Evolutionary conservation across 2,329 filamentous ascomycete genomes (phyloP).

Genomic region (Chrysosphaeria jannelii): DNA sequence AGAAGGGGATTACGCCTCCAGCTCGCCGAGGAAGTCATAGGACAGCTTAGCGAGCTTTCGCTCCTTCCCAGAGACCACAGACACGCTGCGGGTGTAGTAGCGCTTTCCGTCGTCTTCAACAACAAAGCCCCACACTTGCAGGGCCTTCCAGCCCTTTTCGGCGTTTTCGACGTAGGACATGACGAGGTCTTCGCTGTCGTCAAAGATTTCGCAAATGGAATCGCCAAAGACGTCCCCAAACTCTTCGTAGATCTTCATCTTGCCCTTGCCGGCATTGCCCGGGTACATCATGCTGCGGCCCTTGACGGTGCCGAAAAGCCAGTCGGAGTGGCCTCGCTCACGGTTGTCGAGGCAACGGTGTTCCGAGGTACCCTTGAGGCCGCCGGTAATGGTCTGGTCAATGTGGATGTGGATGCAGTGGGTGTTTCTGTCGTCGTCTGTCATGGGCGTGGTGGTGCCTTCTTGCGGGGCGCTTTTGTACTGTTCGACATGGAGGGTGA

Average conservation of each 20-base stretch:
- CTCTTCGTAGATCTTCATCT: slow-evolving; percentile 23
- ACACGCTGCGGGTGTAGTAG: slow-evolving; percentile 20
- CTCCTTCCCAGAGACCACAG: slow-evolving; percentile 19
- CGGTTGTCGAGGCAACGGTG: slow-evolving; percentile 19
- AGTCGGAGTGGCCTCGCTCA: slow-evolving; percentile 37
- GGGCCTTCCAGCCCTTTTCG: slow-evolving; percentile 21
- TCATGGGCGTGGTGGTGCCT: slow-evolving; percentile 9
- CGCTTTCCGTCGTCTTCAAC: slow-evolving; percentile 16
- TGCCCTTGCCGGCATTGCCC: slow-evolving; percentile 6
- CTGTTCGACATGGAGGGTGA: slow-evolving; percentile 33
- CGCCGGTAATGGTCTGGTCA: slow-evolving; percentile 39
- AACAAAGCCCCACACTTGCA: slow-evolving; percentile 31
- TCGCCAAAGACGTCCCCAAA: slow-evolving; percentile 19
- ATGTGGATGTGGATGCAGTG: slow-evolving; percentile 32
- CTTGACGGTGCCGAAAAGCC: slow-evolving; percentile 44
- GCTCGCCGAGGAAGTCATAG: slow-evolving; percentile 17
- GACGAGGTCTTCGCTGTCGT: slow-evolving; percentile 30
- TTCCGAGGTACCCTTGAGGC: slow-evolving; percentile 32
- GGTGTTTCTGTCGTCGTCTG: slow-evolving; percentile 2
- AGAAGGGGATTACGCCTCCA: too few species aligned
- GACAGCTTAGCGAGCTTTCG: slow-evolving; percentile 20
- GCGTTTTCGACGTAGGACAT: slow-evolving; percentile 28
- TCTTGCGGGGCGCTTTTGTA: slow-evolving; percentile 15
- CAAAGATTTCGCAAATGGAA: slow-evolving; percentile 8
- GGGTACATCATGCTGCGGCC: slow-evolving; percentile 24